phyloP scores from a whole-genome alignment of 106 monocot genomes.

The Allium fistulosum region DNA sequence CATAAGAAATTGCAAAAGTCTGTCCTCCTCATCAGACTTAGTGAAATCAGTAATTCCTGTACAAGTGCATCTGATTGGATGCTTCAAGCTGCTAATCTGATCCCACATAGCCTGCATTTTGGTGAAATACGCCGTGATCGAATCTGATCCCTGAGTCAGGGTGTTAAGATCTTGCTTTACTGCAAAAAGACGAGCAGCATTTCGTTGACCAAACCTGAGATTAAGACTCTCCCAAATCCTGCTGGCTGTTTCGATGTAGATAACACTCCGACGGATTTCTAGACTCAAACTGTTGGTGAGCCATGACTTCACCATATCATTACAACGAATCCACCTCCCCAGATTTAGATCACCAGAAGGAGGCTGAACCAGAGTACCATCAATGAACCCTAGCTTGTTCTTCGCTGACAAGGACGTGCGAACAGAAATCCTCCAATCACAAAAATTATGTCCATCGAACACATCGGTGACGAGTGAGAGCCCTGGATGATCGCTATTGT shows the following conservation, averaged over 20 bases:
- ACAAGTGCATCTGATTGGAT: neutral
- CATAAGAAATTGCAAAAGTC: slow-evolving; percentile 7
- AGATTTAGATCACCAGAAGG: neutral
- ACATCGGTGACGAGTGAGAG: neutral
- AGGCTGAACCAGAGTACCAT: neutral
- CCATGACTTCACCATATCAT: slow-evolving; percentile 3
- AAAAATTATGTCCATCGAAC: neutral
- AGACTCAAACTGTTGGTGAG: neutral
- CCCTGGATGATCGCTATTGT: neutral
- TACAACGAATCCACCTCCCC: neutral
- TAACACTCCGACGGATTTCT: neutral
- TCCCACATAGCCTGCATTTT: neutral
- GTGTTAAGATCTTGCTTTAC: neutral
- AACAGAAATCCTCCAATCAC: neutral
- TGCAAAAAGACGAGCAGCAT: neutral
- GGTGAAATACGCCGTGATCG: neutral
- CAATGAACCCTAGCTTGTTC: neutral
- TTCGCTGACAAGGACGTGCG: neutral
- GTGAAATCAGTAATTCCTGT: neutral
- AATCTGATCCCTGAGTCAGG: neutral
- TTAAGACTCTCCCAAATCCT: neutral
- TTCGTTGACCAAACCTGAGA: neutral
- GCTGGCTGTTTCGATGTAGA: neutral
- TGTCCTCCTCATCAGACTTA: neutral
- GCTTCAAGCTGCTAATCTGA: neutral